Conservation (phyloP, 306 rosid species). For the Betula pendula region DNA sequence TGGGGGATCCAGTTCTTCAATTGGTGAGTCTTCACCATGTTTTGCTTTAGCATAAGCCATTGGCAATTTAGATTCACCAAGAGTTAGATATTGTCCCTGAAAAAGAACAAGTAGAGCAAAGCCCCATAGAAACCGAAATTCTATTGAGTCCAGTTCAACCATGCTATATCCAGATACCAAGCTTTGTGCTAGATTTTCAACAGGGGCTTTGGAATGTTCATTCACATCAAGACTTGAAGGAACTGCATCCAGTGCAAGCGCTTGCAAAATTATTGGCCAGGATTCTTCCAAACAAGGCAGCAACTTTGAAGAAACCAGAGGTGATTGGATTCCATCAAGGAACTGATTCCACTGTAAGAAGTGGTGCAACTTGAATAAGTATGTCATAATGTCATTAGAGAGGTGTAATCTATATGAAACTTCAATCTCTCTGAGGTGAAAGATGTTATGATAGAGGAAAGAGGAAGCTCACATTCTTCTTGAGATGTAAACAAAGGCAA, state of each 20-base stretch:
- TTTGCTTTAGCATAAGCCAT: slow-evolving; percentile 41
- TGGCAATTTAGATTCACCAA: slow-evolving; percentile 50
- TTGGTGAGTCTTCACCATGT: slow-evolving; percentile 42
- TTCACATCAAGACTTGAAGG: slow-evolving; percentile 61
- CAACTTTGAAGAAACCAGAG: slow-evolving; percentile 71
- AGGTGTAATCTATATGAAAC: slow-evolving; percentile 5
- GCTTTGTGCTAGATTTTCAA: slow-evolving; percentile 35
- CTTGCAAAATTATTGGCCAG: slow-evolving; percentile 98
- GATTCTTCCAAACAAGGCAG: slow-evolving; percentile 87
- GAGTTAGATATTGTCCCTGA: slow-evolving; percentile 60
- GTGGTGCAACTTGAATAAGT: slow-evolving; percentile 26
- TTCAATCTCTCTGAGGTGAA: slow-evolving; percentile 23
- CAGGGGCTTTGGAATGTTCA: slow-evolving; percentile 35
- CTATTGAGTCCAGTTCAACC: slow-evolving; percentile 75
- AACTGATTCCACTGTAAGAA: slow-evolving; percentile 79
- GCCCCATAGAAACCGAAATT: slow-evolving; percentile 85
- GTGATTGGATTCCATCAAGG: slow-evolving; percentile 91
- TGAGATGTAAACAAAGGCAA: slow-evolving; percentile 65
- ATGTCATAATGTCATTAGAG: slow-evolving; percentile 15
- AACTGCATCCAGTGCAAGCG: slow-evolving; percentile 89
- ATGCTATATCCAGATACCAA: slow-evolving; percentile 68
- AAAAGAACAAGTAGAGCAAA: slow-evolving; percentile 79
- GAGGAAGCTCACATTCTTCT: slow-evolving; percentile 62
- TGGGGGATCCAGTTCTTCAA: slow-evolving; percentile 45
- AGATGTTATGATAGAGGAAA: slow-evolving; percentile 17